Conservation (phyloP, 2,329 filamentous ascomycete species). For the Tolypocladium cylindrosporum region DNA sequence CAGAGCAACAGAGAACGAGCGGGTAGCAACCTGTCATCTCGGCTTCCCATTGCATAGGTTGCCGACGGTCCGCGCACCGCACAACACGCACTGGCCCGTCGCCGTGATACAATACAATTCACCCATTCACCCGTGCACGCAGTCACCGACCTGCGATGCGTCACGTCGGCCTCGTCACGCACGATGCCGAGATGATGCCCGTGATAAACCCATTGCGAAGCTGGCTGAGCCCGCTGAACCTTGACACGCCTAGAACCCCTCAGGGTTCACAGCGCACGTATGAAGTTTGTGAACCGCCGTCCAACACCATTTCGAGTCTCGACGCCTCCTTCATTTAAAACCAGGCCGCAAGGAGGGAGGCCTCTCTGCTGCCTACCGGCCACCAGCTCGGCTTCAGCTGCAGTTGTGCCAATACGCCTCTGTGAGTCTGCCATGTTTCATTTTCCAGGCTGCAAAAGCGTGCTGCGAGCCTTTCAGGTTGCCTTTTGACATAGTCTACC, state of each 20-base stretch:
- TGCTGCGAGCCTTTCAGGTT: neutral
- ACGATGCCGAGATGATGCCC: neutral
- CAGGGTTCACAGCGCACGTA: too few species aligned
- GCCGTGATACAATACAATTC: neutral
- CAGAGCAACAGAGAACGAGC: neutral
- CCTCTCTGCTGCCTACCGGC: neutral
- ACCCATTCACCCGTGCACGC: neutral
- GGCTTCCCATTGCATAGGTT: neutral
- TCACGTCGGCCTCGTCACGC: neutral
- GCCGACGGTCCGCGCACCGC: too few species aligned
- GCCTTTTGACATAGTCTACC: neutral
- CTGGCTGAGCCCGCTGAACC: neutral
- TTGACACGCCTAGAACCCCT: neutral
- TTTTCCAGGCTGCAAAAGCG: neutral
- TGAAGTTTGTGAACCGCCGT: too few species aligned
- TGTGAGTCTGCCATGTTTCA: neutral
- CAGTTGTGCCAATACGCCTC: neutral
- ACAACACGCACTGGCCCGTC: neutral
- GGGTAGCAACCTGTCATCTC: neutral
- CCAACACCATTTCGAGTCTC: too few species aligned
- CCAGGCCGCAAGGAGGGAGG: neutral
- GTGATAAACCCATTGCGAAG: neutral
- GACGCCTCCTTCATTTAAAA: too few species aligned
- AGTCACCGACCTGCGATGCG: neutral
- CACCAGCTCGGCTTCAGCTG: neutral